A percentile compares a stretch with the other conserved stretches of the same genome.
Evolutionary conservation across 495 filamentous ascomycete genomes (phyloP).

Genomic region (Neurospora sp.): DNA sequence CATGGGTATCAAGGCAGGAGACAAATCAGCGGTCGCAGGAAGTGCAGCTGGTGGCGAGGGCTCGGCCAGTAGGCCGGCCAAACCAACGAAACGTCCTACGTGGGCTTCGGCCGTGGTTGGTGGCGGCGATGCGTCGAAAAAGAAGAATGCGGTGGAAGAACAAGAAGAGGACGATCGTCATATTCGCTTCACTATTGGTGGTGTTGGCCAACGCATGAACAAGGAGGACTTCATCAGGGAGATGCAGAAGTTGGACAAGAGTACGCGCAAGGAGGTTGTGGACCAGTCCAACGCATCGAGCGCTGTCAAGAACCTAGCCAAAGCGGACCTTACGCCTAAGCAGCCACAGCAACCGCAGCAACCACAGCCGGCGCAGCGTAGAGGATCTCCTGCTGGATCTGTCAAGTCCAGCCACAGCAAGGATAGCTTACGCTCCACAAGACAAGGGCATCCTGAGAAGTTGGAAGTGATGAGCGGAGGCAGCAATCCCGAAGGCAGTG

Average conservation of each 20-base stretch:
- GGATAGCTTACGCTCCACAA: neutral
- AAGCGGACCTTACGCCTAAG: conserved; percentile 27
- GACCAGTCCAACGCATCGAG: conserved; percentile 56
- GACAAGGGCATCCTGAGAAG: neutral
- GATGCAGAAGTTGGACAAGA: conserved; percentile 71
- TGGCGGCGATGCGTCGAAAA: conserved; percentile 30
- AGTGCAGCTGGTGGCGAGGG: conserved; percentile 5
- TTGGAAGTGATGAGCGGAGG: conserved; percentile 10
- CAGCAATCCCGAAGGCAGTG: conserved; percentile 10
- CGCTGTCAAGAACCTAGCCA: conserved; percentile 44
- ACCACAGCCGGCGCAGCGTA: neutral
- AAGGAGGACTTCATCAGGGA: conserved; percentile 86
- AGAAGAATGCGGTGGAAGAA: conserved; percentile 35
- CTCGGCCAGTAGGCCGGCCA: neutral
- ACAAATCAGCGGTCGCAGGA: conserved; percentile 18
- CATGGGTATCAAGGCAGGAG: conserved; percentile 31
- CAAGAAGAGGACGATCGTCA: conserved; percentile 61
- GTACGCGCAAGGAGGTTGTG: conserved; percentile 58
- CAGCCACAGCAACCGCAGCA: conserved; percentile 8
- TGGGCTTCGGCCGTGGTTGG: conserved; percentile 45
- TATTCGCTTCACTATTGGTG: conserved; percentile 79
- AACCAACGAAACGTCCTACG: conserved; percentile 5
- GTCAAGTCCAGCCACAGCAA: neutral
- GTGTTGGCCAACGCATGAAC: conserved; percentile 64
- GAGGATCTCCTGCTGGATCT: conserved; percentile 1